These are phyloP conservation scores for Xylariaceae sp. DNA, from an alignment of 2,329 filamentous ascomycete genomes.

Conservation along the genomic window DNA sequence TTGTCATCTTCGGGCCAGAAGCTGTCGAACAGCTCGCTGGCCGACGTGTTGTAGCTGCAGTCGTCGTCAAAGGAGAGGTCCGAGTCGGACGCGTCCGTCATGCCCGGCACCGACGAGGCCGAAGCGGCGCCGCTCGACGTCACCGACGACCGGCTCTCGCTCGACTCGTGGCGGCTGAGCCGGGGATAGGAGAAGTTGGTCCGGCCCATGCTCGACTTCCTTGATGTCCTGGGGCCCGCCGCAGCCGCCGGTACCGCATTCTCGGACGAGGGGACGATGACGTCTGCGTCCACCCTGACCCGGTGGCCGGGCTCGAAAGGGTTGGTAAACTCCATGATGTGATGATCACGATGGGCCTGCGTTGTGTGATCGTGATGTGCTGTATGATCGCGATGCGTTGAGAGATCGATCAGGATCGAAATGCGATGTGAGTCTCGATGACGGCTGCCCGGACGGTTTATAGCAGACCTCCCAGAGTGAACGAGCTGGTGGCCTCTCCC, in stretches of 20 bases:
- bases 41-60: constrained; percentile 37
- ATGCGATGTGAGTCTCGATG: constrained; percentile 14
- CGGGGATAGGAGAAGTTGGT: constrained; percentile 30
- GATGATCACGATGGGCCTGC: too few species aligned
- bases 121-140: constrained; percentile 36
- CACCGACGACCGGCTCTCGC: constrained; percentile 32
- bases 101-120: constrained; percentile 40
- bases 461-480: constrained; percentile 12
- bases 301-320: constrained; percentile 4
- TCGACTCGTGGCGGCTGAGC: constrained; percentile 19
- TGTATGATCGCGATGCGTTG: constrained; percentile 1
- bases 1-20: constrained; percentile 34
- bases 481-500: neutral
- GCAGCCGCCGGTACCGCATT: too few species aligned
- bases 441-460: constrained; percentile 18
- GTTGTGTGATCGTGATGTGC: constrained; percentile 4
- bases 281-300: too few species aligned
- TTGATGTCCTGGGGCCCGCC: too few species aligned
- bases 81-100: constrained; percentile 46
- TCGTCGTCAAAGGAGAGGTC: constrained; percentile 45
- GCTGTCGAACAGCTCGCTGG: constrained; percentile 42
- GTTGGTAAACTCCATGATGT: constrained; percentile 19
- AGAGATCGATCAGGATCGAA: constrained; percentile 13
- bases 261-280: too few species aligned
- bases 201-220: constrained; percentile 15